Base-by-base conservation (phyloP, 2,329 filamentous ascomycete species). In the Helicocarpus griseus region DNA sequence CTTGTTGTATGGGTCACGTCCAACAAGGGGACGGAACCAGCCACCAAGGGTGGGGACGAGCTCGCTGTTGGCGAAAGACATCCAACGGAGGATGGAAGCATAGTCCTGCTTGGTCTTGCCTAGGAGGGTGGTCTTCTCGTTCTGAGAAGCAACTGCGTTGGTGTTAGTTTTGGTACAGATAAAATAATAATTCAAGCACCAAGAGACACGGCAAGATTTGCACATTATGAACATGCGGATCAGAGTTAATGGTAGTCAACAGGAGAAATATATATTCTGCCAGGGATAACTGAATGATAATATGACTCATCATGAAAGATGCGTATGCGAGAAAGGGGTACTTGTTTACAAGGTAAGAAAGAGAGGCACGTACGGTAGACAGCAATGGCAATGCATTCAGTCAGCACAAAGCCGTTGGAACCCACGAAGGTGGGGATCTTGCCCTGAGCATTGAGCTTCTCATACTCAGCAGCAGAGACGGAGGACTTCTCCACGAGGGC, bases 61-160 rank as follows among this genome's bases (percentile, higher is more conserved):
- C 79, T 98, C 91, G 55, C 75, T 71, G 83, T 97, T 98, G 82
- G 86, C 87, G 77, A 85, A 97, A 60, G 91, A 97, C 85, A 96
- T 84, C 93, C 93, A 98, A 76, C 87, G 88, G 70, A 98, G 80
- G 74, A 98, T 98, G 63, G 90, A 90, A 65, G 93, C 93, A 75
- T 97, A 91, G 83, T 98, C 93, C 80, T 98, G 91, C 86, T 98
- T 98, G 77, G 90, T 98, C 86, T 97, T 97, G 70, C 93, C 93
- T 65, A 98, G 84, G 61, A 98, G 89, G 63, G 89, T 94, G 65
- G 93, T 98, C 86, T 97, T 97, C 85, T 97, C 93, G 74, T 98
- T 98, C 79, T 98, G 93, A 64, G 93, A 97, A 66, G 93, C 89
- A 71, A 98, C 93, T 97, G 46, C 24, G 21, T 39, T 36, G 13